phyloP scores from a whole-genome alignment of 2,329 filamentous ascomycete genomes.

The Pseudovirgaria hyperparasitica region DNA sequence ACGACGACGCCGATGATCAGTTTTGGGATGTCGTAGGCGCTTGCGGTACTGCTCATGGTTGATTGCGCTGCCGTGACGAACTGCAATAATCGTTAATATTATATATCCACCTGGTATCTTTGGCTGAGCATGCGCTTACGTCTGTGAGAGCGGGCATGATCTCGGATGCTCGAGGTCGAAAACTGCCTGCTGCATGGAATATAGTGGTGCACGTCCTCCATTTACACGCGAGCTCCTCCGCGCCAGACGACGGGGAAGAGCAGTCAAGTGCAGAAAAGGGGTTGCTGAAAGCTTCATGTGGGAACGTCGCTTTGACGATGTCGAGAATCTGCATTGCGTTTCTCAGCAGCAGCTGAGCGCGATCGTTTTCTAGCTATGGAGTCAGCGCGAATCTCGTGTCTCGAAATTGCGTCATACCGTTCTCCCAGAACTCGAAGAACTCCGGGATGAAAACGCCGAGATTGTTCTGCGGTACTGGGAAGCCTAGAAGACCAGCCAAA shows the following conservation, averaged over 20 bases:
- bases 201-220: conserved; percentile 47
- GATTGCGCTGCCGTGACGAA: conserved; percentile 65
- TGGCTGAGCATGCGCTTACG: conserved; percentile 14
- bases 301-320: conserved; percentile 64
- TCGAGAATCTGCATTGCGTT: conserved; percentile 73
- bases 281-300: conserved; percentile 39
- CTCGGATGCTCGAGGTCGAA: conserved; percentile 1
- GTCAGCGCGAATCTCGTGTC: background rate
- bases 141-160: conserved; percentile 6
- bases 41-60: conserved; percentile 78
- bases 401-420: conserved; percentile 34
- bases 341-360: conserved; percentile 54
- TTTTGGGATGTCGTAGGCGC: conserved; percentile 69
- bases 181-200: background rate
- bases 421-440: conserved; percentile 65
- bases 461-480: conserved; percentile 82
- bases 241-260: conserved; percentile 9
- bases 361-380: conserved; percentile 33
- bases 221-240: conserved; percentile 47
- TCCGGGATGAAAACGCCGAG: conserved; percentile 73
- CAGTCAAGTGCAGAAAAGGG: conserved; percentile 8
- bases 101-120: background rate
- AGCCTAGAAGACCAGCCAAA: conserved; percentile 70
- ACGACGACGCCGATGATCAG: conserved; percentile 38
- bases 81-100: conserved; percentile 9